A percentile compares a stretch with the other conserved stretches of the same genome.
These are phyloP conservation scores for Chimonanthus salicifolius DNA, from an alignment of 164 flowering plant genomes.

Conservation along the genomic window DNA sequence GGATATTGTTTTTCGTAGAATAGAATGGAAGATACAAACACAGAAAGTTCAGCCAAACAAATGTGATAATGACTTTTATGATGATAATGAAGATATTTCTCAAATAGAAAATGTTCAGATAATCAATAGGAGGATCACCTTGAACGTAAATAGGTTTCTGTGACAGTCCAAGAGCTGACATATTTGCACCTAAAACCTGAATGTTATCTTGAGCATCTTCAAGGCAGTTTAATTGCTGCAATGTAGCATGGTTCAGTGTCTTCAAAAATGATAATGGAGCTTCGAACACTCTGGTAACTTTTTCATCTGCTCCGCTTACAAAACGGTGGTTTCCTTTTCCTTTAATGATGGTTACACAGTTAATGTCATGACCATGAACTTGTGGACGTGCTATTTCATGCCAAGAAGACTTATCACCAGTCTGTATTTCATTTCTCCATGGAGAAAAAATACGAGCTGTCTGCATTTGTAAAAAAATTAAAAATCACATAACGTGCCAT, in stretches of 20 bases:
- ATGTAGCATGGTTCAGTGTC: slow-evolving; percentile 57
- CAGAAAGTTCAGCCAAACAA: too few relatives aligned
- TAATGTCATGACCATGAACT: slow-evolving; percentile 97
- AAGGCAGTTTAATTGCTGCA: slow-evolving; percentile 21
- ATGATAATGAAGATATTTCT: too few relatives aligned
- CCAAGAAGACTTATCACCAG: slow-evolving; percentile 42
- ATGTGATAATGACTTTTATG: too few relatives aligned
- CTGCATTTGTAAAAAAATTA: slow-evolving; percentile 31
- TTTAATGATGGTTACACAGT: slow-evolving; percentile 69
- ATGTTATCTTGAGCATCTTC: slow-evolving; percentile 49
- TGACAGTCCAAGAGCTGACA: slow-evolving; percentile 97
- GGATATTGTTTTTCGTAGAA: too few relatives aligned
- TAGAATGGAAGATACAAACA: too few relatives aligned
- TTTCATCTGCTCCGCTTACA: slow-evolving; percentile 98
- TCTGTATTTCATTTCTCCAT: slow-evolving; percentile 44
- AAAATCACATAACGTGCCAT: background rate
- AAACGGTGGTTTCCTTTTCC: slow-evolving; percentile 87
- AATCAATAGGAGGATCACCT: slow-evolving; percentile 28
- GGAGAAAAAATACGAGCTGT: slow-evolving; percentile 81
- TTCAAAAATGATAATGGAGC: slow-evolving; percentile 89
- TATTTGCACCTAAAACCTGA: slow-evolving; percentile 91
- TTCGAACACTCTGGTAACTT: slow-evolving; percentile 96
- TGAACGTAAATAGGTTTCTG: slow-evolving; percentile 88
- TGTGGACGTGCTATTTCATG: slow-evolving; percentile 98
- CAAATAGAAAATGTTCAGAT: background rate